phyloP scores from a whole-genome alignment of 495 filamentous ascomycete species.

The Penicillium soppii region DNA sequence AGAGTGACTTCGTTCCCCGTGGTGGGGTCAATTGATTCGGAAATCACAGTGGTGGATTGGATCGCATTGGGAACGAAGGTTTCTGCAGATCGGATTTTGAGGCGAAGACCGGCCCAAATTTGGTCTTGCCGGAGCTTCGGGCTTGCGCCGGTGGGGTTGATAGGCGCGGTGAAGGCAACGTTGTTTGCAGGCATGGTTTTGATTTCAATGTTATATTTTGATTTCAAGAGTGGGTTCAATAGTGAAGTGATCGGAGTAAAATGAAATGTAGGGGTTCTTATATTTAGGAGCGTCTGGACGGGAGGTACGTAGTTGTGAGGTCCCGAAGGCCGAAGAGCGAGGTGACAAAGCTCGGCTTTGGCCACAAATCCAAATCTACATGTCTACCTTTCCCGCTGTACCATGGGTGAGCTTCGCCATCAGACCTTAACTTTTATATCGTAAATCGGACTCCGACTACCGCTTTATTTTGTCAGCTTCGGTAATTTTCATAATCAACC shows the following conservation, averaged over 20 bases:
- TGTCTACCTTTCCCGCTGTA: too few species aligned
- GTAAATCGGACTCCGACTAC: too few species aligned
- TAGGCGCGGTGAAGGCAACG: background rate
- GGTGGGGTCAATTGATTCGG: constrained; percentile 31
- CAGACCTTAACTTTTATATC: too few species aligned
- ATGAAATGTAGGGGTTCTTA: too few species aligned
- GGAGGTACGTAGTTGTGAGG: background rate
- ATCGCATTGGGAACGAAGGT: constrained; percentile 52
- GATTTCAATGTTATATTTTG: too few species aligned
- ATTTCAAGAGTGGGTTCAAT: too few species aligned
- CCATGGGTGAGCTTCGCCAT: too few species aligned
- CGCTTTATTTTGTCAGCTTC: too few species aligned
- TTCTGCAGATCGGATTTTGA: constrained; percentile 49
- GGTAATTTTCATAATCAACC: too few species aligned
- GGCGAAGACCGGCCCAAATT: constrained; percentile 49
- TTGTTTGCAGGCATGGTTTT: background rate
- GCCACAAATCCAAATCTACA: background rate
- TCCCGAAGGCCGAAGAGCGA: background rate
- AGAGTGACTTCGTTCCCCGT: constrained; percentile 23
- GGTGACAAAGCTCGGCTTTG: background rate
- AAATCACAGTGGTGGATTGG: constrained; percentile 32
- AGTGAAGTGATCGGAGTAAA: too few species aligned
- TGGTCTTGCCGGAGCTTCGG: constrained; percentile 20
- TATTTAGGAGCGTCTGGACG: too few species aligned
- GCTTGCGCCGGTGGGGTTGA: background rate